Base-by-base conservation (phyloP, 2,329 filamentous ascomycete genomes). In the Aspergillus hortae region DNA sequence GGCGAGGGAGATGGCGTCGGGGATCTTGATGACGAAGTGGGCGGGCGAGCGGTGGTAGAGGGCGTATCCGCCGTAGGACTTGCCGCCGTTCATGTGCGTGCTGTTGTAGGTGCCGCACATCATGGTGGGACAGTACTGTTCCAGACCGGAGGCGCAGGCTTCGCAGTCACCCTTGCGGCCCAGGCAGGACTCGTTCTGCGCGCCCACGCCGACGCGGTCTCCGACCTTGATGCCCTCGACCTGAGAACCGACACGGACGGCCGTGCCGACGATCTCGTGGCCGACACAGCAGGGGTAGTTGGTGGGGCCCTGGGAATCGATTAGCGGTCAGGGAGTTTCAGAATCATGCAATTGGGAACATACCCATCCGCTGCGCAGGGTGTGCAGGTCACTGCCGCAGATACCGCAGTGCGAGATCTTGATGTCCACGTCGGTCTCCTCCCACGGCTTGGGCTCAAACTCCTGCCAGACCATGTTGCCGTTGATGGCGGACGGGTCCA, bases 11-110 rank as follows among this genome's bases (percentile, higher is more conserved):
- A 59, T 56, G 12, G 40, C 49, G 12, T 56, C 53, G 30, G 57
- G 57, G 33, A 59, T 77, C 2, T 81, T 80, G 57, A 83, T 67
- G 0, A 78, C 77, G 59, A 89, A 91, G 61, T 80, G 78, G 7
- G 72, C 74, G 2, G 77, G 77, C 1, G 75, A 76, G 10, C 84
- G 77, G 59, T 79, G 77, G 62, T 84, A 79, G 41, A 78, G 69
- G 3, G 80, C 76, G 57, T 84, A 84, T n/a, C 84, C 88, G 11
- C 88, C 88, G 59, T 88, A 86, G 1, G 82, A 81, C 67, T 80
- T 84, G 55, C 61, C 80, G 4, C 85, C 84, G 58, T 85, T 76
- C 53, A 61, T 2, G 46, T 61, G 65, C 11, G 52, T 55, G 6
- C 62, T 57, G 43, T 67, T 64, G 49, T 69, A 69, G 4, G 67